These are phyloP conservation scores for Metschnikowia matae DNA, from an alignment of 805 yeast species.

Conservation along the genomic window DNA sequence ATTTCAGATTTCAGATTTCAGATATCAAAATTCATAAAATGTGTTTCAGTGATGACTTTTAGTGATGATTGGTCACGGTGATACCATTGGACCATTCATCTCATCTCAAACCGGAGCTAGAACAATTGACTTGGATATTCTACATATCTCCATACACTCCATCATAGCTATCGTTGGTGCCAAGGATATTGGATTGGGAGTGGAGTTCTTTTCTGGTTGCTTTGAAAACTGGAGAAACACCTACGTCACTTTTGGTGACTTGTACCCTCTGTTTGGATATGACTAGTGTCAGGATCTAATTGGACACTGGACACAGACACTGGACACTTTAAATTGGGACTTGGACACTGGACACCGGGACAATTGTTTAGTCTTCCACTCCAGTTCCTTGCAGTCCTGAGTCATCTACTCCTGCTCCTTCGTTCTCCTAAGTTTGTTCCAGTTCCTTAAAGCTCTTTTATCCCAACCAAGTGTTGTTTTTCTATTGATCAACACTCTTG, in stretches of 20 bases:
- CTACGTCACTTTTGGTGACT: slow-evolving; percentile 49
- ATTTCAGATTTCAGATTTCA: no score
- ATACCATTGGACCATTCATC: slow-evolving; percentile 78
- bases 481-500: background rate
- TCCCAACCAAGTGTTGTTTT: no score
- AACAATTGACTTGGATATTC: slow-evolving; percentile 76
- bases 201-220: slow-evolving; percentile 67
- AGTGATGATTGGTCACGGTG: slow-evolving; percentile 42
- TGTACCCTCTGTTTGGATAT: slow-evolving; percentile 20
- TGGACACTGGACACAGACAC: no score
- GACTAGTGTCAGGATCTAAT: no score
- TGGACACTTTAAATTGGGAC: no score
- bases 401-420: background rate
- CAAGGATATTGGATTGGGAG: slow-evolving; percentile 70
- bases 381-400: no score
- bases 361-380: no score
- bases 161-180: slow-evolving; percentile 79
- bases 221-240: slow-evolving; percentile 62
- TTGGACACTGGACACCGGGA: no score
- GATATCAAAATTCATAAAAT: no score
- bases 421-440: background rate
- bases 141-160: slow-evolving; percentile 84
- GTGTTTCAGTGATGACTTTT: no score
- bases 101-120: slow-evolving; percentile 65
- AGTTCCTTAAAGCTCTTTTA: background rate